These are phyloP conservation scores for Cylindrotheca closterium DNA, from an alignment of 108 stramenopile species.

Conservation along the genomic window DNA sequence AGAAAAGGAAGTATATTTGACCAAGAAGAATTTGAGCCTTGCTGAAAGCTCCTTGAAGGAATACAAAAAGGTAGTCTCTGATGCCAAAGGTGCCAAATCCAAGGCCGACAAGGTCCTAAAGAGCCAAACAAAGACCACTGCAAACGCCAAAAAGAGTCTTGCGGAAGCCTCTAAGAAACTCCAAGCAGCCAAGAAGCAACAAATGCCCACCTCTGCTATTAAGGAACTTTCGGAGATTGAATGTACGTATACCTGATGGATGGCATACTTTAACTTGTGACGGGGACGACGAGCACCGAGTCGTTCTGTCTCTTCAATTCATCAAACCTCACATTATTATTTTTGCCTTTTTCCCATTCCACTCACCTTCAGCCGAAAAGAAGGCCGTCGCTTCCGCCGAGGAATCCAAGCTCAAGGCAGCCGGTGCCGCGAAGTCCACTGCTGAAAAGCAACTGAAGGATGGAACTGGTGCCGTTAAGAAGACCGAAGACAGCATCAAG, in stretches of 20 bases:
- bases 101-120: slow-evolving; percentile 24
- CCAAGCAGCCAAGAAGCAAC: slow-evolving; percentile 23
- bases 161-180: slow-evolving; percentile 17
- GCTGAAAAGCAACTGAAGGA: slow-evolving; percentile 15
- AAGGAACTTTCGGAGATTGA: slow-evolving; percentile 20
- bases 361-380: slow-evolving; percentile 17
- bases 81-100: slow-evolving; percentile 17
- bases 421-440: background rate
- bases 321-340: background rate
- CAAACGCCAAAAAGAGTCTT: slow-evolving; percentile 18
- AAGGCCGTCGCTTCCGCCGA: slow-evolving; percentile 14
- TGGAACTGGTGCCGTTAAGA: slow-evolving; percentile 8
- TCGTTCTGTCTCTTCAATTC: background rate
- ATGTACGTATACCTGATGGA: slow-evolving; percentile 14
- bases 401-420: background rate
- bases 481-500: slow-evolving; percentile 20
- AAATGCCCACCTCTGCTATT: slow-evolving; percentile 30
- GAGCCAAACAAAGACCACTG: slow-evolving; percentile 10
- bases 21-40: slow-evolving; percentile 19
- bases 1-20: slow-evolving; percentile 12
- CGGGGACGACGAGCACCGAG: background rate
- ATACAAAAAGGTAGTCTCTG: slow-evolving; percentile 22
- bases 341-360: background rate
- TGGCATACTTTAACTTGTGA: background rate
- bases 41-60: slow-evolving; percentile 21